Conservation (phyloP, 1,284 basidiomycete genomes). For the Pseudozyma hubeiensis region DNA sequence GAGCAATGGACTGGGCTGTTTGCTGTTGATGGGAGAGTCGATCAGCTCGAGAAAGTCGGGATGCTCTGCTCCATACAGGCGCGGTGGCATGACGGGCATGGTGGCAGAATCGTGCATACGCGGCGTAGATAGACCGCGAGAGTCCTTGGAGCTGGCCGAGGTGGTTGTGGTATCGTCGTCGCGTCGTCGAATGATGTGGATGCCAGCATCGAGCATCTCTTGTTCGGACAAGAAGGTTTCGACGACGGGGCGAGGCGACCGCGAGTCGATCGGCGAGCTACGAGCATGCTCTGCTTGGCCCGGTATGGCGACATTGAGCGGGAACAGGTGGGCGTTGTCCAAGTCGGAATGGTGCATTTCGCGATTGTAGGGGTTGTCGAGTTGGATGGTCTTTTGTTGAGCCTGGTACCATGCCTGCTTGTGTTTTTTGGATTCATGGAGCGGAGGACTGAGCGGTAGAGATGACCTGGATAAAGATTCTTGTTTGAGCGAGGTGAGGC, state of each 20-base stretch:
- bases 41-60: constrained; percentile 51
- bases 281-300: constrained; percentile 3
- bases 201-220: constrained; percentile 48
- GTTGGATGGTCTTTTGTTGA: constrained; percentile 48
- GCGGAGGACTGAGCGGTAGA: constrained; percentile 1
- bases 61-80: constrained; percentile 38
- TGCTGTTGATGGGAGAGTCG: constrained; percentile 29
- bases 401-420: constrained; percentile 55
- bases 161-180: constrained; percentile 12
- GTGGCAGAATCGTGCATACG: constrained; percentile 2
- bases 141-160: constrained; percentile 11
- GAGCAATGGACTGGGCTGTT: constrained; percentile 23
- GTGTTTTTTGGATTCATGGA: constrained; percentile 28
- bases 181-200: constrained; percentile 44
- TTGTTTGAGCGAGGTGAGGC: constrained; percentile 9
- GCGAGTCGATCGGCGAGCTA: constrained; percentile 6
- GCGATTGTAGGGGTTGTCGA: constrained; percentile 29
- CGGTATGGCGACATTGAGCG: constrained; percentile 23
- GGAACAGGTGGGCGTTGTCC: constrained; percentile 24
- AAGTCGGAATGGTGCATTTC: constrained; percentile 5
- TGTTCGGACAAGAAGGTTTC: constrained; percentile 42
- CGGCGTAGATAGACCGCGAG: constrained; percentile 6
- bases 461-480: not conserved
- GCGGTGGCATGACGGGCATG: constrained; percentile 20
- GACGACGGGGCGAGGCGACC: constrained; percentile 16